Evolutionary conservation across 2,329 filamentous ascomycete genomes (phyloP).

Genomic region (Dothideomycetes sp.): DNA sequence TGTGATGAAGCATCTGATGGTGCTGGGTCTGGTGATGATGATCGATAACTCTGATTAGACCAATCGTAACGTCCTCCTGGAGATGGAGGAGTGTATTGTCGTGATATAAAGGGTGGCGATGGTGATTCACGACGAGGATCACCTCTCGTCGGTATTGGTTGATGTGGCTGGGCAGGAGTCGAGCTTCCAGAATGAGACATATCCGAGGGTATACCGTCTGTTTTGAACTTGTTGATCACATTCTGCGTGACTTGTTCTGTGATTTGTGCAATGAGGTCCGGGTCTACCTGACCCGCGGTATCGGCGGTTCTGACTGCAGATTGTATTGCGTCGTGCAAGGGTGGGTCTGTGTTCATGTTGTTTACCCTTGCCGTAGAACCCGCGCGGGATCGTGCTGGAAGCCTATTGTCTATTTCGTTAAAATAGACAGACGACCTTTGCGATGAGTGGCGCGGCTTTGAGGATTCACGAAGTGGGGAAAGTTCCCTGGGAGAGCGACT

Average conservation of each 20-base stretch:
- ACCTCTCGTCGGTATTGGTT: no score
- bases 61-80: slow-evolving; percentile 27
- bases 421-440: neutral
- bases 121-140: no score
- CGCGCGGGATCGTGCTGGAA: neutral
- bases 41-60: slow-evolving; percentile 20
- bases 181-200: slow-evolving; percentile 20
- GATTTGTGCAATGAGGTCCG: slow-evolving; percentile 50
- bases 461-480: neutral
- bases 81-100: slow-evolving; percentile 45
- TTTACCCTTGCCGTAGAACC: neutral
- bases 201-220: no score
- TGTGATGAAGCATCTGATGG: slow-evolving; percentile 11
- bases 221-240: slow-evolving; percentile 35
- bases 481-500: neutral
- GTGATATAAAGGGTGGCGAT: slow-evolving; percentile 38
- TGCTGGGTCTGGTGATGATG: slow-evolving; percentile 25
- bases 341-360: slow-evolving; percentile 17
- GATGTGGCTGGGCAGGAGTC: slow-evolving; percentile 17
- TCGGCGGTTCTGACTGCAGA: slow-evolving; percentile 43
- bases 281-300: slow-evolving; percentile 41
- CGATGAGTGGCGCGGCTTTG: neutral
- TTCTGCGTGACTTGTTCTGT: slow-evolving; percentile 41
- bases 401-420: neutral
- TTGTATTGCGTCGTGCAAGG: slow-evolving; percentile 46